Conservation (phyloP, 441 rosid genomes). For the Erysimum cheiri region DNA sequence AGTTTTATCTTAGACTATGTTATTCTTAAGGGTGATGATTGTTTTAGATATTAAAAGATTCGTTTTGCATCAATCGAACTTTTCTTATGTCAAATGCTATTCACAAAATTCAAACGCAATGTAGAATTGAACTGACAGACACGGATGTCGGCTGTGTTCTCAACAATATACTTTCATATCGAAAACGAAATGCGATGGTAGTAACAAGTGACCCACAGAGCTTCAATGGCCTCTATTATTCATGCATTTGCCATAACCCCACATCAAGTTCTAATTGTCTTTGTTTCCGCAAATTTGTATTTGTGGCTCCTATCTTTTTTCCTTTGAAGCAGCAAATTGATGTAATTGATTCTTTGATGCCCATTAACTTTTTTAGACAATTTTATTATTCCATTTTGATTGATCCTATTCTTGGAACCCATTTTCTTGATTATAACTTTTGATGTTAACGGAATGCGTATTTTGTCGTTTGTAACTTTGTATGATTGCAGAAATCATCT, state of each 20-base stretch:
- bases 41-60: not conserved
- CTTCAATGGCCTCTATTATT: conserved; percentile 18
- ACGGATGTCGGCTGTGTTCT: conserved; percentile 5
- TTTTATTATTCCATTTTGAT: conserved; percentile 24
- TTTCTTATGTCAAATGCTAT: not conserved
- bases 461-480: conserved; percentile 15
- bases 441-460: conserved; percentile 1
- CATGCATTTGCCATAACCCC: conserved; percentile 16
- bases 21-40: not conserved
- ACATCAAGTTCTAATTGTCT: conserved; percentile 7
- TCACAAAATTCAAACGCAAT: not conserved
- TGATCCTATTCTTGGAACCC: conserved; percentile 30
- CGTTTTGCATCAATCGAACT: not conserved
- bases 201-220: conserved; percentile 15
- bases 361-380: conserved; percentile 7
- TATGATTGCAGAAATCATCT: conserved; percentile 15
- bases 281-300: not conserved
- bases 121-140: not conserved
- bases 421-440: conserved; percentile 10
- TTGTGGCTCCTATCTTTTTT: conserved; percentile 30
- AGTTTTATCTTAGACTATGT: not conserved
- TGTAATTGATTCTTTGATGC: conserved; percentile 12
- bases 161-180: not conserved
- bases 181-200: conserved; percentile 1
- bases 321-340: conserved; percentile 4